These are phyloP conservation scores for Pholiota microspora DNA, from an alignment of 768 basidiomycete species.

Conservation along the genomic window DNA sequence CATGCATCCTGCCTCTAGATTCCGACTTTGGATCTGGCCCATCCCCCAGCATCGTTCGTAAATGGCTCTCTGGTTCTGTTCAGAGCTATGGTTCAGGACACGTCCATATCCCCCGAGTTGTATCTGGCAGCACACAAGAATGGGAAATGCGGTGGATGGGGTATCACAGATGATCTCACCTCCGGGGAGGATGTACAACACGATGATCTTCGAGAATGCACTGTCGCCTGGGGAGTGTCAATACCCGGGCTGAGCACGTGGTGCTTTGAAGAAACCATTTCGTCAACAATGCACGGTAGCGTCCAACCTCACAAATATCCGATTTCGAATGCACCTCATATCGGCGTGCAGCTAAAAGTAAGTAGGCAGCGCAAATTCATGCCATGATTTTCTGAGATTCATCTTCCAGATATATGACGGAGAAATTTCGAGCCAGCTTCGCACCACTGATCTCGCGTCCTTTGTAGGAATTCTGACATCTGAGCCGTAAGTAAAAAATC, in stretches of 20 bases:
- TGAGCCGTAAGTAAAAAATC: constrained; percentile 52
- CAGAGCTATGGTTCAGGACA: constrained; percentile 81
- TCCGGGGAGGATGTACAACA: constrained; percentile 36
- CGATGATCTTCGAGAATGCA: constrained; percentile 57
- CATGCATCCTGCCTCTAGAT: constrained; percentile 41
- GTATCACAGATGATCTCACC: constrained; percentile 40
- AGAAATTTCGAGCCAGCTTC: constrained; percentile 41
- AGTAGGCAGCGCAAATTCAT: constrained; percentile 2
- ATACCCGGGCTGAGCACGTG: constrained; percentile 70
- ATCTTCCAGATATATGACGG: constrained; percentile 55
- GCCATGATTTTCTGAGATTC: not conserved
- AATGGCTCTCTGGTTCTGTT: constrained; percentile 67
- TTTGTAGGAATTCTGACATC: constrained; percentile 74
- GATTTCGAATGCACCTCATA: constrained; percentile 44
- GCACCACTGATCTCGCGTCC: constrained; percentile 59
- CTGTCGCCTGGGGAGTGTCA: constrained; percentile 69
- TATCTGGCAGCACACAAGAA: constrained; percentile 52
- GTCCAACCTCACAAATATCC: constrained; percentile 64
- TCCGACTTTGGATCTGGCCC: constrained; percentile 44
- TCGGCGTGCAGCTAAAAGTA: constrained; percentile 78
- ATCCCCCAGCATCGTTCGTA: constrained; percentile 48
- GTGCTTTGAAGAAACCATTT: constrained; percentile 32
- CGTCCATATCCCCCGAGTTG: constrained; percentile 68
- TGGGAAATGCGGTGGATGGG: constrained; percentile 73
- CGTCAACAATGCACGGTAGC: not conserved